Evolutionary conservation across 2,329 filamentous ascomycete species (phyloP).

Genomic region (Cordyceps cicadae): DNA sequence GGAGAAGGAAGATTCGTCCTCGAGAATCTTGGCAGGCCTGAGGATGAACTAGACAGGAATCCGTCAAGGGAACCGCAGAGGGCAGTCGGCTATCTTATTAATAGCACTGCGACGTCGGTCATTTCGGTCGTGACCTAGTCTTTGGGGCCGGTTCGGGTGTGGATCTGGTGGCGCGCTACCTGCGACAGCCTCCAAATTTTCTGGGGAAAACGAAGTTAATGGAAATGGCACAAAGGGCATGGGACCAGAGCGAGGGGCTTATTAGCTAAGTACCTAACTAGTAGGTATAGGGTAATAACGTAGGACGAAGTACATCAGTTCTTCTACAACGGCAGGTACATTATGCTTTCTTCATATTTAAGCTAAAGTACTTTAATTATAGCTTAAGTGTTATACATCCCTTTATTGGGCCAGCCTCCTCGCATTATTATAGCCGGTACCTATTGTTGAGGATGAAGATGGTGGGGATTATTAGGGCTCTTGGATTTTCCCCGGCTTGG

Average conservation of each 20-base stretch:
- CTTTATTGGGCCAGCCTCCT: too few species aligned
- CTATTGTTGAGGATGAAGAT: not conserved
- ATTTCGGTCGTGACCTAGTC: not conserved
- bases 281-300: too few species aligned
- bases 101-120: conserved; percentile 3
- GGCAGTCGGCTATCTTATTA: not conserved
- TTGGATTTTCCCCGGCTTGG: not conserved
- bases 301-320: too few species aligned
- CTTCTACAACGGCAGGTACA: too few species aligned
- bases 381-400: too few species aligned
- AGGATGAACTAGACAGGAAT: not conserved
- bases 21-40: not conserved
- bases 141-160: not conserved
- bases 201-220: too few species aligned
- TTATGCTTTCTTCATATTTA: too few species aligned
- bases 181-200: not conserved
- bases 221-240: too few species aligned
- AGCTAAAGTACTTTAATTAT: too few species aligned
- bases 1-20: not conserved
- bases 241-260: too few species aligned
- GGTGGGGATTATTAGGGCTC: not conserved
- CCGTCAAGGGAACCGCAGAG: not conserved
- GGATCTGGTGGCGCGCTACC: conserved; percentile 7
- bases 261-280: too few species aligned
- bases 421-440: too few species aligned